Conservation (phyloP, 768 basidiomycete genomes). For the Leucocoprinus leucothites region DNA sequence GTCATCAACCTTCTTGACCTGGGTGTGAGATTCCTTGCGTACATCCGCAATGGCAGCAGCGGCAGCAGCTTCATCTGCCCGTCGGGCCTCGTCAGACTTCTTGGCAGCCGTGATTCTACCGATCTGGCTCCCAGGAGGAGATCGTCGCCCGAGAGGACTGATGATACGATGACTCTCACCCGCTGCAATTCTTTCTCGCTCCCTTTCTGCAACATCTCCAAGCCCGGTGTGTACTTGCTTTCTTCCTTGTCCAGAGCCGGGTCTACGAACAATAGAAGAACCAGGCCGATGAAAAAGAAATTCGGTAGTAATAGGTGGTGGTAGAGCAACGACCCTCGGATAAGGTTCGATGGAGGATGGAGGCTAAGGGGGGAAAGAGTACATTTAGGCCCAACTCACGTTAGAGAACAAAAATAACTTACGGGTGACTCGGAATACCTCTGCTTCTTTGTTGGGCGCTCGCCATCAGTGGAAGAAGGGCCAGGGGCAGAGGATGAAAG, state of each 20-base stretch:
- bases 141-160: conserved; percentile 35
- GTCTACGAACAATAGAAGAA: conserved; percentile 1
- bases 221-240: neutral
- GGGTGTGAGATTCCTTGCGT: conserved; percentile 1
- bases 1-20: neutral
- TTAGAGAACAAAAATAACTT: neutral
- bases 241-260: conserved; percentile 6
- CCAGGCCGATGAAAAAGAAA: neutral
- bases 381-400: neutral
- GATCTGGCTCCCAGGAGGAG: conserved; percentile 46
- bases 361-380: neutral
- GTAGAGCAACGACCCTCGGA: conserved; percentile 7
- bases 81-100: conserved; percentile 35
- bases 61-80: conserved; percentile 10
- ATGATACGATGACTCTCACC: conserved; percentile 22
- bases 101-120: conserved; percentile 44
- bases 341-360: neutral
- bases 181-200: conserved; percentile 12
- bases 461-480: conserved; percentile 18
- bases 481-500: conserved; percentile 14
- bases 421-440: conserved; percentile 39
- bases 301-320: conserved; percentile 7
- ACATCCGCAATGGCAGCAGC: conserved; percentile 6
- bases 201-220: conserved; percentile 3
- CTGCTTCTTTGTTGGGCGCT: conserved; percentile 37